Evolutionary conservation across 2,329 filamentous ascomycete genomes (phyloP), one percentile per base, ranked within the genome.

Genomic region (Claviceps spartinae): DNA sequence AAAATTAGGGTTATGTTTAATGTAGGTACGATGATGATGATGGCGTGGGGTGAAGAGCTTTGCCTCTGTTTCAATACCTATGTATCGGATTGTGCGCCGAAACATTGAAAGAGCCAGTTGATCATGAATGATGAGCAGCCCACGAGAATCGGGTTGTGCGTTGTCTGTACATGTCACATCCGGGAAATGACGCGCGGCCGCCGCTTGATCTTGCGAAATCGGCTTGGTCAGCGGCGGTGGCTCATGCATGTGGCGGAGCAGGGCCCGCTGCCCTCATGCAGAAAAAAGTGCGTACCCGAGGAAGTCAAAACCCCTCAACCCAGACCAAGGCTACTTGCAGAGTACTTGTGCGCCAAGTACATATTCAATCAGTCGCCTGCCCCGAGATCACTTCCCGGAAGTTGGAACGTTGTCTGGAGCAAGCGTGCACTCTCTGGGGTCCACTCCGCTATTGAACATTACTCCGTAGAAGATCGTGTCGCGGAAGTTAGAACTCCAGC

Each of bases 301-400:
- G 24, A 46, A 18, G 61, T 63, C 65, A 64, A 66, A 68, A 68
- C 66, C 64, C 65, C 65, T 67, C 66, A 58, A 64, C 61, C 59
- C 55, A 2, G 42, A 44, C 57, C 58, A 51, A 51, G 58, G 9
- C 30, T 34, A 11, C 30, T 57, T 54, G 42, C 43, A 42, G 42
- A 48, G 62, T 11, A 70, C 66, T 66, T 72, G 62, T 57, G 59
- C 58, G 60, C 54, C 59, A 71, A 62, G 69, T 72, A 71, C 69
- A 16, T 5, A 5, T 20, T 48, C 37, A 45, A 30, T 48, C 36
- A 18, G 22, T 26, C 14, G 51, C 57, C 58, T 60, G 57, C 57
- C 56, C 54, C 55, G 57, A 54, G 60, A 61, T 46, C 56, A 58
- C 56, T 52, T 57, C 53, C 45, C 50, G 40, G 48, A 18, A 18